Conservation (phyloP, 2,329 filamentous ascomycete genomes). For the Aspergillus ruber region DNA sequence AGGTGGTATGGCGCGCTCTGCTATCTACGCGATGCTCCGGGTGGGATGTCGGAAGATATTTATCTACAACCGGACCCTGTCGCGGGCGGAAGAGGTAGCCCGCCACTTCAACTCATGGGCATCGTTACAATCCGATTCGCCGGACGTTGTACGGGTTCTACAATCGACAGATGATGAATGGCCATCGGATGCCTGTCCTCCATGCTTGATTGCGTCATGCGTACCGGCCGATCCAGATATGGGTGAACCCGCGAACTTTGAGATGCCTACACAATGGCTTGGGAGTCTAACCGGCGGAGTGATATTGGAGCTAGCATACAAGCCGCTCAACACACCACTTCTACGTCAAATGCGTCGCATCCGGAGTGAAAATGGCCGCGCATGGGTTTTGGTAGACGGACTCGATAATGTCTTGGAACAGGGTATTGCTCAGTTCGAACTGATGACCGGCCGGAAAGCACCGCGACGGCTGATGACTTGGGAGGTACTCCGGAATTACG, state of each 20-base stretch:
- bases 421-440: constrained; percentile 73
- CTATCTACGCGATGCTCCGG: constrained; percentile 71
- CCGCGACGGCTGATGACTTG: constrained; percentile 65
- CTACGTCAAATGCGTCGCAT: constrained; percentile 59
- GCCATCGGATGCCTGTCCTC: constrained; percentile 57
- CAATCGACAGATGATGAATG: constrained; percentile 54
- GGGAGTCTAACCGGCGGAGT: constrained; percentile 68
- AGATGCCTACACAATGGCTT: constrained; percentile 63
- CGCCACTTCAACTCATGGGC: constrained; percentile 58
- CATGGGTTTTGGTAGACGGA: constrained; percentile 69
- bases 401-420: constrained; percentile 71
- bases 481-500: constrained; percentile 46
- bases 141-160: constrained; percentile 47
- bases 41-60: constrained; percentile 70
- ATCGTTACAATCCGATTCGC: constrained; percentile 31
- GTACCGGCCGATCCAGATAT: constrained; percentile 65
- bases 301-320: constrained; percentile 65
- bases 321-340: constrained; percentile 65
- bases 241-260: constrained; percentile 61
- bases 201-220: constrained; percentile 70
- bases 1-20: constrained; percentile 71
- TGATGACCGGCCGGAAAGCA: constrained; percentile 68
- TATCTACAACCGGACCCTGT: constrained; percentile 63
- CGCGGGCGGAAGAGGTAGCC: constrained; percentile 62
- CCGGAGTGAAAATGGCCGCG: constrained; percentile 46